Evolutionary conservation across 1,139 yeast species (phyloP).

Genomic region (Candida glucosophila): DNA sequence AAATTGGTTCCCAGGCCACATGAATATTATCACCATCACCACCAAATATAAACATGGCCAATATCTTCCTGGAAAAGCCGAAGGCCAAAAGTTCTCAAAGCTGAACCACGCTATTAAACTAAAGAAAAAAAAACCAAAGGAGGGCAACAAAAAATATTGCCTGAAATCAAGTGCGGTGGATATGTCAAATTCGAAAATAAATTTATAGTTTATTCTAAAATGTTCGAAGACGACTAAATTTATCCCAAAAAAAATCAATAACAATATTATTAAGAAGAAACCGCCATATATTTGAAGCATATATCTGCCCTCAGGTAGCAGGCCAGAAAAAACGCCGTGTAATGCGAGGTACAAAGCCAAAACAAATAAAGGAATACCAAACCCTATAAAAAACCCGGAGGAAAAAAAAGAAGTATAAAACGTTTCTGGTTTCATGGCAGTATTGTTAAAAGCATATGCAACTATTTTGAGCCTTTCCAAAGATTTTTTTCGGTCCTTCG

Average conservation of each 20-base stretch:
- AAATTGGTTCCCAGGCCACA: slow-evolving; percentile 56
- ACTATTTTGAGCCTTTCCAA: slow-evolving; percentile 59
- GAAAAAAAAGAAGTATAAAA: slow-evolving; percentile 40
- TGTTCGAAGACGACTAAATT: slow-evolving; percentile 67
- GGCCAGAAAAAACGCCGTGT: slow-evolving; percentile 24
- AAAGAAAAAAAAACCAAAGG: slow-evolving; percentile 47
- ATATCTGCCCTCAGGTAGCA: slow-evolving; percentile 44
- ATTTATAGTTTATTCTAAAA: slow-evolving; percentile 77
- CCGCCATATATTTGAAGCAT: slow-evolving; percentile 91
- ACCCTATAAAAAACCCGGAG: slow-evolving; percentile 63
- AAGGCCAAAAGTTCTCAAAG: slow-evolving; percentile 62
- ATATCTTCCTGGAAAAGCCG: slow-evolving; percentile 51
- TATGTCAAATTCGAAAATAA: slow-evolving; percentile 82
- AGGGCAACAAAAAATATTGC: slow-evolving; percentile 58
- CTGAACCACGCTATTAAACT: slow-evolving; percentile 68
- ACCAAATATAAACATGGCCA: slow-evolving; percentile 80
- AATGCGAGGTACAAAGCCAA: slow-evolving; percentile 47
- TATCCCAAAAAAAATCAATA: slow-evolving; percentile 55
- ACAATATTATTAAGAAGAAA: slow-evolving; percentile 55
- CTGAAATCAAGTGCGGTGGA: slow-evolving; percentile 59
- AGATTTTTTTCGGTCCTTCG: slow-evolving; percentile 66
- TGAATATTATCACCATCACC: slow-evolving; percentile 34
- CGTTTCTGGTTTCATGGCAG: slow-evolving; percentile 18
- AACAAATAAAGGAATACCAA: slow-evolving; percentile 55
- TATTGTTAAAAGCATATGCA: slow-evolving; percentile 31